A percentile compares a stretch with the other conserved stretches of the same genome.
Conservation (phyloP, 345 rosid genomes). For the Nephelium lappaceum region DNA sequence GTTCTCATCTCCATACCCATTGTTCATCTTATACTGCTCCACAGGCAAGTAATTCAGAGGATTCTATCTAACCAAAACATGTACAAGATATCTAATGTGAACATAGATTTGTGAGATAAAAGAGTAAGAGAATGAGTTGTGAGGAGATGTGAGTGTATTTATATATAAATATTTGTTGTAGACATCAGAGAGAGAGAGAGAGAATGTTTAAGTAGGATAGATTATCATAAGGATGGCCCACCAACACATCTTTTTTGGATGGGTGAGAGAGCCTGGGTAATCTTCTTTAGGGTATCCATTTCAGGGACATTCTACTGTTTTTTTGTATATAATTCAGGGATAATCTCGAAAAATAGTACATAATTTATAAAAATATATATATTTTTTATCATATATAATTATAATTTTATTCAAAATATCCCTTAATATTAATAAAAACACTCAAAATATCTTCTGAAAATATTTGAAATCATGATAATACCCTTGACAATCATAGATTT, state of each 20-base stretch:
- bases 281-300: constrained; percentile 15
- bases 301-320: constrained; percentile 12
- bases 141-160: background rate
- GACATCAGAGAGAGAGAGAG: too few species aligned
- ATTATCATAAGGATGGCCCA: constrained; percentile 23
- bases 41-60: background rate
- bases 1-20: constrained; percentile 58
- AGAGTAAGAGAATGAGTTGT: constrained; percentile 4
- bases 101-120: background rate
- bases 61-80: background rate
- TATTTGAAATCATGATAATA: too few species aligned
- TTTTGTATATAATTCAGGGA: too few species aligned
- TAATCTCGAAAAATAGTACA: too few species aligned
- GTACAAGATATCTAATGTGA: background rate
- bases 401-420: too few species aligned
- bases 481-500: too few species aligned
- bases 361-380: too few species aligned
- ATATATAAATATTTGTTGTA: background rate
- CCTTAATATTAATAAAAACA: too few species aligned
- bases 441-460: too few species aligned
- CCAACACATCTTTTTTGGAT: constrained; percentile 21
- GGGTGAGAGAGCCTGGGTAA: constrained; percentile 3
- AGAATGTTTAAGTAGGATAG: constrained; percentile 12
- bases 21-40: constrained; percentile 40
- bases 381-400: too few species aligned